Evolutionary conservation across 176 grass and related monocot species (phyloP).

Genomic region (Carex kokanica): DNA sequence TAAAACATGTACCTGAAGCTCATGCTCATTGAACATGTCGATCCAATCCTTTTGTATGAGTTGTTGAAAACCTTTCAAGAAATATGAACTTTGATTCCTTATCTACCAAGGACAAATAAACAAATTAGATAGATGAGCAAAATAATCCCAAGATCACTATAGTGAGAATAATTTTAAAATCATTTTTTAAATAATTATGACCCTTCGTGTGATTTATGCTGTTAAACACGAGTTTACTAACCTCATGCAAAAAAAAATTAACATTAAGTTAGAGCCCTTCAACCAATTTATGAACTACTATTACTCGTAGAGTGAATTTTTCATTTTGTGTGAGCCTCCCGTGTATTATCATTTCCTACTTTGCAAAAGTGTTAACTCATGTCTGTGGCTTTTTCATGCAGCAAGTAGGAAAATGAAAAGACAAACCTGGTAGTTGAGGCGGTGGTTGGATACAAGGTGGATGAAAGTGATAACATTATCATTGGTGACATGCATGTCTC

Average conservation of each 20-base stretch:
- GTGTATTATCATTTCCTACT: background rate
- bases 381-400: background rate
- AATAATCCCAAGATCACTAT: slow-evolving; percentile 14
- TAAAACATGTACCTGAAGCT: slow-evolving; percentile 77
- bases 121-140: slow-evolving; percentile 13
- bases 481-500: slow-evolving; percentile 76
- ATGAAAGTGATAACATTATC: slow-evolving; percentile 98
- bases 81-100: slow-evolving; percentile 77
- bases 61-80: slow-evolving; percentile 92
- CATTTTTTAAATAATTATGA: background rate
- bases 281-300: background rate
- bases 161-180: slow-evolving; percentile 8
- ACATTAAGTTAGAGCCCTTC: background rate
- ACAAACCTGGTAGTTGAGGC: slow-evolving; percentile 85
- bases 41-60: slow-evolving; percentile 97
- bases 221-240: background rate
- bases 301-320: background rate
- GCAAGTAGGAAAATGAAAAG: background rate
- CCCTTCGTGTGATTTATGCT: background rate
- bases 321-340: background rate
- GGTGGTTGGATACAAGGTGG: slow-evolving; percentile 93
- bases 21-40: slow-evolving; percentile 97
- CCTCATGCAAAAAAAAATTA: too few relatives aligned
- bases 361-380: background rate
- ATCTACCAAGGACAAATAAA: slow-evolving; percentile 53